phyloP scores from a whole-genome alignment of 306 rosid species.

The Chamaecrista fasciculata region DNA sequence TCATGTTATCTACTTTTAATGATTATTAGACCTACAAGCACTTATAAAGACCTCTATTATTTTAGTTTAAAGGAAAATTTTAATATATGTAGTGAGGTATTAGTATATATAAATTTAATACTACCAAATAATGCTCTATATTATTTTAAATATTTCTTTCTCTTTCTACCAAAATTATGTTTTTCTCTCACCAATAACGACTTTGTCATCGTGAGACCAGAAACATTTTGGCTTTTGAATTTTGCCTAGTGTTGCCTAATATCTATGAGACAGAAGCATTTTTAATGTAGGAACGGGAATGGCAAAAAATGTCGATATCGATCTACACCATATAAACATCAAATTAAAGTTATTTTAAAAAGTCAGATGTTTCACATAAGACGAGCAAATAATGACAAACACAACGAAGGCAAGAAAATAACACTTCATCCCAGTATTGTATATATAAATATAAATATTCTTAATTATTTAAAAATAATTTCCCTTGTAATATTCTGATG shows the following conservation, averaged over 20 bases:
- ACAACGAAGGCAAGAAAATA: slow-evolving; percentile 27
- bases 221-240: slow-evolving; percentile 20
- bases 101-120: too few relatives aligned
- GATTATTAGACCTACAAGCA: slow-evolving; percentile 11
- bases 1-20: slow-evolving; percentile 10
- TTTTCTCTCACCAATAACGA: not conserved
- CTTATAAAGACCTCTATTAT: not conserved
- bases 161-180: not conserved
- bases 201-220: slow-evolving; percentile 19
- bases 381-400: slow-evolving; percentile 39
- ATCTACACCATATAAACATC: not conserved
- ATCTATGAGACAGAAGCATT: slow-evolving; percentile 11
- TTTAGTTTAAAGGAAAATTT: not conserved
- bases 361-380: slow-evolving; percentile 27
- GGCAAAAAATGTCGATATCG: slow-evolving; percentile 17
- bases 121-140: not conserved
- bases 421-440: slow-evolving; percentile 24
- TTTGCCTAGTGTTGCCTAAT: slow-evolving; percentile 21
- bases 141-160: not conserved
- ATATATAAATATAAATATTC: too few relatives aligned
- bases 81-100: too few relatives aligned
- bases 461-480: not conserved
- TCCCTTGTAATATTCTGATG: not conserved
- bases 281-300: not conserved
- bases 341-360: slow-evolving; percentile 24